phyloP scores from a whole-genome alignment of 805 yeast species.

The Naumovozyma dairenensis region DNA sequence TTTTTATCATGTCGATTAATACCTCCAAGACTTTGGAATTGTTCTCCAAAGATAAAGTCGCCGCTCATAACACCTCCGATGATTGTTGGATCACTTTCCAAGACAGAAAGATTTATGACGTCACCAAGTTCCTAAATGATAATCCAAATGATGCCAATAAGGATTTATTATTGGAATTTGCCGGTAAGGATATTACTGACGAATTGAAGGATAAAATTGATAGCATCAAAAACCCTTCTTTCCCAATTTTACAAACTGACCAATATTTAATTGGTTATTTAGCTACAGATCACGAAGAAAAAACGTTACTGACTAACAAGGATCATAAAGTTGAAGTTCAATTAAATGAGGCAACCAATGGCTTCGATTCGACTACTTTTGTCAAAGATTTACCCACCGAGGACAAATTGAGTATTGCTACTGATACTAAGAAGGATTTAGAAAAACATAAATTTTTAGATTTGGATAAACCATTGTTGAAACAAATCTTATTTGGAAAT shows the following conservation, averaged over 20 bases:
- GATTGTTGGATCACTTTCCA: slow-evolving; percentile 78
- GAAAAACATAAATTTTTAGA: slow-evolving; percentile 79
- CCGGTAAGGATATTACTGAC: slow-evolving; percentile 72
- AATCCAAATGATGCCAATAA: slow-evolving; percentile 65
- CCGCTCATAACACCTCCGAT: slow-evolving; percentile 38
- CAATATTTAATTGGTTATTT: slow-evolving; percentile 70
- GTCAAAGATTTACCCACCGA: slow-evolving; percentile 59
- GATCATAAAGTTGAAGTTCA: slow-evolving; percentile 52
- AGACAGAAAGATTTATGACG: slow-evolving; percentile 74
- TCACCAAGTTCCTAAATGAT: slow-evolving; percentile 41
- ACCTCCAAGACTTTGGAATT: slow-evolving; percentile 44
- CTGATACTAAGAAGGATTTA: slow-evolving; percentile 66
- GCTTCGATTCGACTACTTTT: slow-evolving; percentile 43
- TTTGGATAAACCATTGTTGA: slow-evolving; percentile 65
- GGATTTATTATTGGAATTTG: slow-evolving; percentile 56
- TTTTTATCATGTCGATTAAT: neutral
- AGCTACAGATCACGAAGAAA: slow-evolving; percentile 73
- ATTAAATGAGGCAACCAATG: slow-evolving; percentile 26
- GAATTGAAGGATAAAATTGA: slow-evolving; percentile 37
- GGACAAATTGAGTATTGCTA: slow-evolving; percentile 62
- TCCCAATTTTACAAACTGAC: slow-evolving; percentile 80
- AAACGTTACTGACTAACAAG: slow-evolving; percentile 53
- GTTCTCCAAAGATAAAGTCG: slow-evolving; percentile 43
- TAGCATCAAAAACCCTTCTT: slow-evolving; percentile 76
- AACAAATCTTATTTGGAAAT: slow-evolving; percentile 66